Conservation (phyloP, 345 rosid species). For the Noccaea caerulescens region DNA sequence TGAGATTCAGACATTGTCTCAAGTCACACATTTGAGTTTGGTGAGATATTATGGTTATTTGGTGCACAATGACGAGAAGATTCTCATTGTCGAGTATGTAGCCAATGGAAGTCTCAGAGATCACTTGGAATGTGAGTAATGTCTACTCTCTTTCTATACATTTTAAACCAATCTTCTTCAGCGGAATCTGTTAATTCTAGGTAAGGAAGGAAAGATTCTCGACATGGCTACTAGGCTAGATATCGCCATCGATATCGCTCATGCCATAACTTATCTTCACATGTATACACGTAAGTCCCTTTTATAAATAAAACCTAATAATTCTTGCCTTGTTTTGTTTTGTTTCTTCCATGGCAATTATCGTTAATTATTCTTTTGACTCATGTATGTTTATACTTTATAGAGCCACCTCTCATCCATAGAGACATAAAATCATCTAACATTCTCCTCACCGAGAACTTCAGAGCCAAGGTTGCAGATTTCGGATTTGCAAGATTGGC, state of each 20-base stretch:
- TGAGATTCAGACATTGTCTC: slow-evolving; percentile 75
- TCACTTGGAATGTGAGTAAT: slow-evolving; percentile 80
- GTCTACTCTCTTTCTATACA: not conserved
- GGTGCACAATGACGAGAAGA: slow-evolving; percentile 70
- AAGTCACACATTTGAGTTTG: slow-evolving; percentile 80
- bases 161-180: not conserved
- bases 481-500: slow-evolving; percentile 91
- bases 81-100: slow-evolving; percentile 79
- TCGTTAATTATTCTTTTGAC: not conserved
- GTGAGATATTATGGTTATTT: slow-evolving; percentile 78
- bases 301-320: not conserved
- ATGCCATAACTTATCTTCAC: slow-evolving; percentile 95
- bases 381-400: not conserved
- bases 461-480: slow-evolving; percentile 90
- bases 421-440: slow-evolving; percentile 95
- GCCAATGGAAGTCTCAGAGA: slow-evolving; percentile 90
- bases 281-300: slow-evolving; percentile 76
- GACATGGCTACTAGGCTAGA: slow-evolving; percentile 73
- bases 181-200: slow-evolving; percentile 49
- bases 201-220: slow-evolving; percentile 59
- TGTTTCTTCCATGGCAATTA: not conserved
- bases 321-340: not conserved
- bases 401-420: slow-evolving; percentile 95
- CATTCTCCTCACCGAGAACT: slow-evolving; percentile 84
- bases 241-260: slow-evolving; percentile 85